Percentiles rank a stretch among this genome's conserved stretches.
phyloP scores from a whole-genome alignment of 2,329 filamentous ascomycete genomes.

The Trichoderma sp. region DNA sequence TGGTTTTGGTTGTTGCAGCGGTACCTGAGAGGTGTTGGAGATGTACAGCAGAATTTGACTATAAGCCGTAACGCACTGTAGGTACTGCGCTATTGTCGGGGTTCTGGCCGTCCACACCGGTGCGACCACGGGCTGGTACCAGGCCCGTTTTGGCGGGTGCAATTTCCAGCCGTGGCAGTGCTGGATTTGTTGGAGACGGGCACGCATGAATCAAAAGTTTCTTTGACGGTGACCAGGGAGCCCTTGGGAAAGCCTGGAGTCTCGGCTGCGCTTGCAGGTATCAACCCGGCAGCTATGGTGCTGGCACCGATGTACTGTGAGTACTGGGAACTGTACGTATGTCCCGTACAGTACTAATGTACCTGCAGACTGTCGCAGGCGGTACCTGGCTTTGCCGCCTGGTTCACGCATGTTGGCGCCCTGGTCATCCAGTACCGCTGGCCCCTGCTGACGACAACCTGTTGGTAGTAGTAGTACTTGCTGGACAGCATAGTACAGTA shows the following conservation, averaged over 20 bases:
- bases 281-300: too few species aligned
- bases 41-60: background rate
- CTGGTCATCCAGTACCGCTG: background rate
- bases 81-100: conserved; percentile 9
- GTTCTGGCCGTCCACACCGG: background rate
- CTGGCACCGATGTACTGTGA: too few species aligned
- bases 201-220: conserved; percentile 15
- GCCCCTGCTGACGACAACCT: background rate
- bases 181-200: background rate
- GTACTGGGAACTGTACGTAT: too few species aligned
- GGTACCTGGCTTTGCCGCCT: conserved; percentile 11
- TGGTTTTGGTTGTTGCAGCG: background rate
- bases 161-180: conserved; percentile 16
- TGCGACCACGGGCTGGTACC: conserved; percentile 6
- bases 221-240: background rate
- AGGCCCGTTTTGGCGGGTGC: conserved; percentile 18
- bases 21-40: conserved; percentile 7
- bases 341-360: background rate
- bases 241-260: background rate
- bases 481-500: too few species aligned
- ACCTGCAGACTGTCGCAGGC: background rate
- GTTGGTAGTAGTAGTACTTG: too few species aligned
- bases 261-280: background rate
- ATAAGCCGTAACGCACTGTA: background rate
- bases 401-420: conserved; percentile 2